Evolutionary conservation across 345 rosid species (phyloP), one percentile per base, ranked within the genome.

Genomic region (Luvunga scandens): DNA sequence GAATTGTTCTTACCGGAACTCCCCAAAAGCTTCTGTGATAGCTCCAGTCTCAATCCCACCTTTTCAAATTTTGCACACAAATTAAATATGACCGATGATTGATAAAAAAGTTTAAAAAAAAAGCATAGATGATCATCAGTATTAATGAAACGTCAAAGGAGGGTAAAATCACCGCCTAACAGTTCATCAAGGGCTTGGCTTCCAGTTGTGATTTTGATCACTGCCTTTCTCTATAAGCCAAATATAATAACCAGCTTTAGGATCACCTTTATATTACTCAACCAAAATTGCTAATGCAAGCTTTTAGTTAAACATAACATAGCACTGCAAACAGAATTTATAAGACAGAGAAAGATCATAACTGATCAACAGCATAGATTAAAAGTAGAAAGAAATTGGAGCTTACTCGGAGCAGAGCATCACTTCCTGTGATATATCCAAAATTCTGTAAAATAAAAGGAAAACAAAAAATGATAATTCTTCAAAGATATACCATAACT

Each of bases 1-100:
- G 70, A 33, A 55, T 45, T 72, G 27, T 83, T 82, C 88, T 83
- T 82, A 92, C 97, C 98, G 83, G 56, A 91, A 94, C 72, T 94
- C 97, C 50, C 99, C 97, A 90, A 94, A 96, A 78, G 98, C 97
- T 90, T 96, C 97, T 7, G 97, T 96, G 36, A 94, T 92, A 57
- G 89, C 87, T 25, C 50, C 61, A 78, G 97, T 94, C 85, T 96
- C 97, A 34, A 92, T 81, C 14, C 99, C 97, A 76, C 99, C 99
- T 96, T 71, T 80, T 56, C 77, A 85, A 84, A 39, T 38, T 71
- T 69, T 63, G 72, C 74, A 68, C 9, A 75, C 22, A 39, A 21
- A 33, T 7, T 39, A 75, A 65, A 18, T 10, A 6, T 42, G 66
- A 8, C 36, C 19, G 59, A 56, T 21, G 0, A 24, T 59, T 33